A percentile compares a stretch with the other conserved stretches of the same genome.
These are phyloP conservation scores for Blastocystis sp. DNA, from an alignment of 352 stramenopile genomes.

Conservation along the genomic window DNA sequence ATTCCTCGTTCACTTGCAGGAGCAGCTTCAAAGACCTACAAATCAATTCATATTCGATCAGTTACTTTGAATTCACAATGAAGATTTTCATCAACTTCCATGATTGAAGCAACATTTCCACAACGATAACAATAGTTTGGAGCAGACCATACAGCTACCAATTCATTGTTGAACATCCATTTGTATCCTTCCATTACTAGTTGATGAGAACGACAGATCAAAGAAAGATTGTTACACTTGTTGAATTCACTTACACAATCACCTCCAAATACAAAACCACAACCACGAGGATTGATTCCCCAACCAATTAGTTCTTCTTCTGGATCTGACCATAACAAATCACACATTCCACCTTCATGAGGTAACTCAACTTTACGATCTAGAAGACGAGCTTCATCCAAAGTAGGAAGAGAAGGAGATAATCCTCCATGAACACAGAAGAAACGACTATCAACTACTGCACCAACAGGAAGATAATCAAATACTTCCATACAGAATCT, in stretches of 20 bases:
- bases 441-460: constrained; percentile 97
- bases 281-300: too few relatives aligned
- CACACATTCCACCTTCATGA: constrained; percentile 59
- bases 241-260: too few relatives aligned
- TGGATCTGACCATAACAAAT: too few relatives aligned
- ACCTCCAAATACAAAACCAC: too few relatives aligned
- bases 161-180: too few relatives aligned
- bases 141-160: too few relatives aligned
- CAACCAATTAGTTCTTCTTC: too few relatives aligned
- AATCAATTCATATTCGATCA: constrained; percentile 91
- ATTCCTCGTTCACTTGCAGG: constrained; percentile 24
- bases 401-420: constrained; percentile 67
- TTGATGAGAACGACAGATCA: too few relatives aligned
- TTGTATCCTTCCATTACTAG: too few relatives aligned
- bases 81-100: constrained; percentile 22
- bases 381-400: constrained; percentile 44
- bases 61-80: constrained; percentile 82
- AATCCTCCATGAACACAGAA: constrained; percentile 97
- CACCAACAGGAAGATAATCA: constrained; percentile 92
- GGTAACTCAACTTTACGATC: constrained; percentile 57
- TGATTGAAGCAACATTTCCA: too few relatives aligned
- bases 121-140: too few relatives aligned
- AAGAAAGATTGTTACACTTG: too few relatives aligned
- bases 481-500: constrained; percentile 99
- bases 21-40: constrained; percentile 15